Evolutionary conservation across 2,329 filamentous ascomycete species (phyloP), one percentile per base, ranked within the genome.

Genomic region (Trichoderma sp.): DNA sequence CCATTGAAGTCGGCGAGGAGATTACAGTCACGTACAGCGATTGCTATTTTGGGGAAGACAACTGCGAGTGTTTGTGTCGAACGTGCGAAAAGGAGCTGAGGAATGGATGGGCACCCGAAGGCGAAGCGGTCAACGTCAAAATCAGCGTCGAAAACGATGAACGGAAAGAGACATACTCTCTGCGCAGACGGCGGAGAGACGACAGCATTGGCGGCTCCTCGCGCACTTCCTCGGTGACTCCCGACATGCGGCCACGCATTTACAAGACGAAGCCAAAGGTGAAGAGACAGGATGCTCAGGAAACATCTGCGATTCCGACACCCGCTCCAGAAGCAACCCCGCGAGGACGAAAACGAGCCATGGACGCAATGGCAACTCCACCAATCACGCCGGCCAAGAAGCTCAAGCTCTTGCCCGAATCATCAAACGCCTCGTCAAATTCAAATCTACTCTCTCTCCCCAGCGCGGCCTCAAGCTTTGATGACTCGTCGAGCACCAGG

Each of bases 21-120:
- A 97, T 99, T 76, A 99, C 97, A 0, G 97, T 99, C 0, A 96
- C 93, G 0, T 99, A 99, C 81, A 95, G 96, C 29, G 95, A 97
- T 21, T 95, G 94, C 81, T 99, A 99, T 83, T 99, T 99, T 85
- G 97, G 97, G 3, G 92, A 95, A 62, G 91, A 95, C 82, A 99
- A 99, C 79, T 95, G 95, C 83, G 97, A 99, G 82, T 99, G 97
- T 82, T 87, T 99, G 1, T 99, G 97, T 83, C 89, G 90, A 79
- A 97, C 94, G 0, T 99, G 97, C 83, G 97, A 99, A 84, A 87
- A 89, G 27, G 86, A 88, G 3, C 86, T 90, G 75, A 88, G 89
- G 71, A 98, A 98, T 82, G 97, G 97, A 1, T 99, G 97, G 97
- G 89, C 91, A 50, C 89, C 87, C 0, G 85, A 85, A 16, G 87